Conservation (phyloP, 2,329 filamentous ascomycete genomes). For the Tothia fuscella region DNA sequence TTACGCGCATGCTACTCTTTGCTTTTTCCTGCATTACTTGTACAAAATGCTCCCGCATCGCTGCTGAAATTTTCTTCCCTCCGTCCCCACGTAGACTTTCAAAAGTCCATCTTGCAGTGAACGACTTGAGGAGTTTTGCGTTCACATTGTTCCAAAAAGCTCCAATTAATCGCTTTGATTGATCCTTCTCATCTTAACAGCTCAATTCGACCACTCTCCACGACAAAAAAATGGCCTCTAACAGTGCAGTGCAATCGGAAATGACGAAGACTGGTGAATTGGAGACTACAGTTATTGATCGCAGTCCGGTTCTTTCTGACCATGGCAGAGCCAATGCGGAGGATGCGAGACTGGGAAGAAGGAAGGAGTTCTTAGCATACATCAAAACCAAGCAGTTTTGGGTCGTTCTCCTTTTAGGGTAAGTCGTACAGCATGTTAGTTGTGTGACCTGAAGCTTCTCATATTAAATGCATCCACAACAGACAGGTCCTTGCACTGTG, state of each 20-base stretch:
- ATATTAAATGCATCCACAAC: not conserved
- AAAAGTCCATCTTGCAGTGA: no score
- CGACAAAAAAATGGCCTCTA: not conserved
- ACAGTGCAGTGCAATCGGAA: not conserved
- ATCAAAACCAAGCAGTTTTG: conserved; percentile 80
- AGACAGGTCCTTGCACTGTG: conserved; percentile 75
- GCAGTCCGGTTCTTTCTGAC: no score
- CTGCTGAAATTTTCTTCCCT: no score
- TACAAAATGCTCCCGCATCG: no score
- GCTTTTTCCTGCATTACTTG: no score
- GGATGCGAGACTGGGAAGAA: conserved; percentile 14
- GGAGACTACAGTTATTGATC: no score
- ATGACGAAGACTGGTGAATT: not conserved
- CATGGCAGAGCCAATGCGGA: not conserved
- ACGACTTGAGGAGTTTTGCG: conserved; percentile 11
- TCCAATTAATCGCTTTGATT: not conserved
- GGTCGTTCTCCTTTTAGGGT: conserved; percentile 66
- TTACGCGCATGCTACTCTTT: no score
- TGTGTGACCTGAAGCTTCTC: not conserved
- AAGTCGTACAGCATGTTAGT: conserved; percentile 19
- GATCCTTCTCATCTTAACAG: not conserved
- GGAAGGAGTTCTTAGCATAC: conserved; percentile 50
- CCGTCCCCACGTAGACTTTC: no score
- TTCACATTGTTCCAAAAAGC: conserved; percentile 7
- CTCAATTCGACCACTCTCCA: not conserved